Percentiles rank a stretch among this genome's conserved stretches.
phyloP scores from a whole-genome alignment of 192 early-diverging fungal species.

The Allomyces macrogynus region DNA sequence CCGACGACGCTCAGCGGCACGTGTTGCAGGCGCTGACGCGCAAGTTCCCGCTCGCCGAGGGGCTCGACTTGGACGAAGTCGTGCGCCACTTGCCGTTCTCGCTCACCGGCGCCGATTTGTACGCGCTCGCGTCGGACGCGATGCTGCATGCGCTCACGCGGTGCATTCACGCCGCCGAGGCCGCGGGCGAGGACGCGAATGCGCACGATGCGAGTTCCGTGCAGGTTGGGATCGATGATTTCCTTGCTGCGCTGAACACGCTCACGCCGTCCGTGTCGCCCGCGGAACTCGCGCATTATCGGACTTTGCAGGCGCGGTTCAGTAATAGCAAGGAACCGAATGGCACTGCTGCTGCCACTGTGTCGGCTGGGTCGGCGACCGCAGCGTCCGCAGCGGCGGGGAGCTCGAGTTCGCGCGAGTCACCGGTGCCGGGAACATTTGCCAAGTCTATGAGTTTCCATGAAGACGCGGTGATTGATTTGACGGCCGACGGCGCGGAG shows the following conservation, averaged over 20 bases:
- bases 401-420: too few species aligned
- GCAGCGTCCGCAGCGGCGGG: too few species aligned
- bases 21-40: conserved; percentile 84
- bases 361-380: too few species aligned
- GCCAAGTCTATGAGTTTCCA: too few species aligned
- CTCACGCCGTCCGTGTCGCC: conserved; percentile 74
- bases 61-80: conserved; percentile 47
- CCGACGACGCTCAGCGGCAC: conserved; percentile 63
- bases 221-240: conserved; percentile 62
- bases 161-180: conserved; percentile 49
- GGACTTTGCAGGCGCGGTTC: conserved; percentile 59
- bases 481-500: too few species aligned
- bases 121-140: conserved; percentile 92
- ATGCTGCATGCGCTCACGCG: conserved; percentile 90
- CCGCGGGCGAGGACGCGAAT: conserved; percentile 15
- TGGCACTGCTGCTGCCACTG: too few species aligned
- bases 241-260: conserved; percentile 58
- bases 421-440: too few species aligned
- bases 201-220: conserved; percentile 43
- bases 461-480: too few species aligned
- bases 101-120: conserved; percentile 95
- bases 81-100: conserved; percentile 75
- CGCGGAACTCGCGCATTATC: conserved; percentile 72
- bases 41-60: conserved; percentile 79
- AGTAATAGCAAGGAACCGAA: too few species aligned